These are phyloP conservation scores for Monilinia laxa DNA, from an alignment of 2,329 filamentous ascomycete species.

Conservation along the genomic window DNA sequence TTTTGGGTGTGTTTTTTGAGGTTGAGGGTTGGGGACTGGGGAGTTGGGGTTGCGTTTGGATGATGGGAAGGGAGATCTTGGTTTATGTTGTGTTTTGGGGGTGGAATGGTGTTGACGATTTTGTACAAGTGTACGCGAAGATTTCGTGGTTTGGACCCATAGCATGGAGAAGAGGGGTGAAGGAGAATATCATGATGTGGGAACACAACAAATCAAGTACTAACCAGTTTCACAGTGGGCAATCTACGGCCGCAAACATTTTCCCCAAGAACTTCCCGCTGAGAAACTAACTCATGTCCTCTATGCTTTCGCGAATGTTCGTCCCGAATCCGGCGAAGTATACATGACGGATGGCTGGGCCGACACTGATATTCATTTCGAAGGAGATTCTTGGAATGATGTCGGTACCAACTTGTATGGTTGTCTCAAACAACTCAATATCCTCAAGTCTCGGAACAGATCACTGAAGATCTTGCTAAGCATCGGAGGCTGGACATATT, in stretches of 20 bases:
- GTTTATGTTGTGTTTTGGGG: not conserved
- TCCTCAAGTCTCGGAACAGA: conserved; percentile 78
- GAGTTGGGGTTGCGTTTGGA: not conserved
- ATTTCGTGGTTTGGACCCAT: not conserved
- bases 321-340: conserved; percentile 76
- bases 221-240: conserved; percentile 50
- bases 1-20: not conserved
- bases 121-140: conserved; percentile 14
- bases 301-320: conserved; percentile 87
- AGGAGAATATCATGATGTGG: not conserved
- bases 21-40: not conserved
- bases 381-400: conserved; percentile 69
- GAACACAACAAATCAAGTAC: not conserved
- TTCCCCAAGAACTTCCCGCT: conserved; percentile 78
- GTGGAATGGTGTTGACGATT: not conserved
- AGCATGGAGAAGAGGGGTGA: not conserved
- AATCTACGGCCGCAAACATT: conserved; percentile 82
- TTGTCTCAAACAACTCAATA: conserved; percentile 82
- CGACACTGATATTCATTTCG: conserved; percentile 51
- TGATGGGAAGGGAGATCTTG: not conserved
- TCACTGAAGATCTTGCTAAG: conserved; percentile 83
- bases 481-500: conserved; percentile 93
- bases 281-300: conserved; percentile 85
- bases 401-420: conserved; percentile 80
- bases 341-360: conserved; percentile 62